Percentiles rank a stretch among this genome's conserved stretches.
These are phyloP conservation scores for Aspergillus incahuasiensis DNA, from an alignment of 495 filamentous ascomycete genomes.

Conservation along the genomic window DNA sequence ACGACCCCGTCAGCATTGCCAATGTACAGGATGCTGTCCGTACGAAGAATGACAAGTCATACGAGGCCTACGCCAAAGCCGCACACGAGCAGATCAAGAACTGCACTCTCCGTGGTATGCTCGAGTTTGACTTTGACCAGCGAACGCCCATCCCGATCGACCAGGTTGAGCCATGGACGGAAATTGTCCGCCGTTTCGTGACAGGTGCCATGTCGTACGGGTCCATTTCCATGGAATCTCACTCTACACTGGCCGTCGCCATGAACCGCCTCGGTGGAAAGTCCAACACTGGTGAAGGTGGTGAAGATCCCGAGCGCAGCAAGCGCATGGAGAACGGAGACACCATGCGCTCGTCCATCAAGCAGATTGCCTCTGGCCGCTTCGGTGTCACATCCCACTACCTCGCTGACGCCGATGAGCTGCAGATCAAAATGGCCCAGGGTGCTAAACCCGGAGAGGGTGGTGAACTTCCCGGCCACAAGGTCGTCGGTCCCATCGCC, in stretches of 20 bases:
- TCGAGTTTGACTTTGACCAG: slow-evolving; percentile 97
- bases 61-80: slow-evolving; percentile 91
- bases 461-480: slow-evolving; percentile 96
- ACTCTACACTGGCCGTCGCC: slow-evolving; percentile 93
- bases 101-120: slow-evolving; percentile 92
- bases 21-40: slow-evolving; percentile 98
- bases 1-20: slow-evolving; percentile 91
- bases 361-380: slow-evolving; percentile 95
- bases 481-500: slow-evolving; percentile 95
- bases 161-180: slow-evolving; percentile 98
- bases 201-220: slow-evolving; percentile 99
- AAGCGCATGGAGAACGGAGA: slow-evolving; percentile 85
- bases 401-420: slow-evolving; percentile 94
- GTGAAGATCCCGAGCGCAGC: slow-evolving; percentile 92
- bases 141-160: slow-evolving; percentile 85
- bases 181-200: slow-evolving; percentile 95
- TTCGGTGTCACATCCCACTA: slow-evolving; percentile 99
- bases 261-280: slow-evolving; percentile 99
- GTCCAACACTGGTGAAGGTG: slow-evolving; percentile 98
- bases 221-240: slow-evolving; percentile 98
- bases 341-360: slow-evolving; percentile 98
- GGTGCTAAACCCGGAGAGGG: slow-evolving; percentile 98
- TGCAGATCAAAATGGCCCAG: slow-evolving; percentile 99
- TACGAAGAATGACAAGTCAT: slow-evolving; percentile 99
- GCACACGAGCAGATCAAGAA: slow-evolving; percentile 98